Evolutionary conservation across 768 basidiomycete species (phyloP).

Genomic region (Favolaschia claudopus): DNA sequence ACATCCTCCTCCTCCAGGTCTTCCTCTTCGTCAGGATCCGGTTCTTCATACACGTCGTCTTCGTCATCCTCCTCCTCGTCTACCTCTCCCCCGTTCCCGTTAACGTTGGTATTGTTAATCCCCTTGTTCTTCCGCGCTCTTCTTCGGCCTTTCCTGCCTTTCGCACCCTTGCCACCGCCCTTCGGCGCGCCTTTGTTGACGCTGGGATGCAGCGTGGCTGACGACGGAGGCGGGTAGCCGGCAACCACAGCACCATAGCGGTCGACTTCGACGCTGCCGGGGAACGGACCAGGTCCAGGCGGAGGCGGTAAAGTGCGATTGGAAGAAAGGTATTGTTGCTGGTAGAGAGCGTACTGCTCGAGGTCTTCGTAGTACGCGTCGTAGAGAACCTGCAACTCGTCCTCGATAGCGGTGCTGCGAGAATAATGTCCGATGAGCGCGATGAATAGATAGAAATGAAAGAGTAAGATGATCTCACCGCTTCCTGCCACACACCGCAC

Average conservation of each 20-base stretch:
- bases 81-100: constrained; percentile 51
- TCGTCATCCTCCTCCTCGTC: constrained; percentile 61
- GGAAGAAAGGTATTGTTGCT: constrained; percentile 93
- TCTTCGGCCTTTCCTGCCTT: constrained; percentile 37
- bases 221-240: constrained; percentile 33
- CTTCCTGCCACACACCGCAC: constrained; percentile 97
- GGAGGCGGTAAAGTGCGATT: constrained; percentile 91
- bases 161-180: background rate
- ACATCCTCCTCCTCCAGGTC: constrained; percentile 65
- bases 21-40: constrained; percentile 76
- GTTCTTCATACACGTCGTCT: constrained; percentile 62
- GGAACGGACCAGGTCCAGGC: constrained; percentile 96
- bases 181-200: constrained; percentile 14
- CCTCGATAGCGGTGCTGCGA: constrained; percentile 93
- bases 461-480: constrained; percentile 65
- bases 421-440: constrained; percentile 25
- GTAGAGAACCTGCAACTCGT: constrained; percentile 99
- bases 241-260: constrained; percentile 80
- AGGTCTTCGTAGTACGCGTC: constrained; percentile 99
- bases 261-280: constrained; percentile 96
- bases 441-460: constrained; percentile 20
- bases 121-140: constrained; percentile 51
- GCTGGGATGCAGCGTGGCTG: constrained; percentile 26
- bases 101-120: constrained; percentile 41
- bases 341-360: constrained; percentile 98